Conservation (phyloP, 2,329 filamentous ascomycete species). For the Cladosporium oxysporum region DNA sequence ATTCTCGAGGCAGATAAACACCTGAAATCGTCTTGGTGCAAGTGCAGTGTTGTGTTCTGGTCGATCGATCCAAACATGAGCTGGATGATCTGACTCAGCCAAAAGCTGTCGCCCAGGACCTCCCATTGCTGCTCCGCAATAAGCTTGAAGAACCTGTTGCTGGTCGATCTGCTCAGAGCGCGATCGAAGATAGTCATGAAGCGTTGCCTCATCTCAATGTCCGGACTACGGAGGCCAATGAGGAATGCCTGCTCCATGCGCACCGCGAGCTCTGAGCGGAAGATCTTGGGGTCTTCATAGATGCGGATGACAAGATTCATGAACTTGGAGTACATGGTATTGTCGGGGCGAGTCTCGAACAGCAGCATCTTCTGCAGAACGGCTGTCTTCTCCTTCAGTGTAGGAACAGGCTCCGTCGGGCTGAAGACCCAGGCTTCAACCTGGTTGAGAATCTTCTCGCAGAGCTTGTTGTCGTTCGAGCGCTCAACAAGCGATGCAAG, state of each 20-base stretch:
- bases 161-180: slow-evolving; percentile 89
- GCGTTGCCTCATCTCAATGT: slow-evolving; percentile 94
- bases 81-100: slow-evolving; percentile 93
- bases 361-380: slow-evolving; percentile 99
- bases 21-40: slow-evolving; percentile 83
- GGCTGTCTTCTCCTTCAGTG: slow-evolving; percentile 96
- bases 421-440: slow-evolving; percentile 96
- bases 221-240: slow-evolving; percentile 87
- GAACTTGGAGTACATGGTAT: slow-evolving; percentile 87
- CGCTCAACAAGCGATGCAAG: slow-evolving; percentile 94
- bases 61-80: slow-evolving; percentile 89
- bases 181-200: slow-evolving; percentile 97
- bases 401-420: slow-evolving; percentile 92
- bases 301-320: slow-evolving; percentile 95
- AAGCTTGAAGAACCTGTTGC: slow-evolving; percentile 84
- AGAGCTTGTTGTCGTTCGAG: slow-evolving; percentile 81
- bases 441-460: slow-evolving; percentile 89
- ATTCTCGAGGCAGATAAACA: slow-evolving; percentile 72
- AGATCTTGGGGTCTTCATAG: slow-evolving; percentile 96
- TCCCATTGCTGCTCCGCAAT: slow-evolving; percentile 96
- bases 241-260: slow-evolving; percentile 98
- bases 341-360: slow-evolving; percentile 83
- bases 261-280: slow-evolving; percentile 91
- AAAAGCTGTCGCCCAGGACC: slow-evolving; percentile 90
- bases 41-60: slow-evolving; percentile 72